phyloP scores from a whole-genome alignment of 805 yeast species.

The Yueomyces sinensis region DNA sequence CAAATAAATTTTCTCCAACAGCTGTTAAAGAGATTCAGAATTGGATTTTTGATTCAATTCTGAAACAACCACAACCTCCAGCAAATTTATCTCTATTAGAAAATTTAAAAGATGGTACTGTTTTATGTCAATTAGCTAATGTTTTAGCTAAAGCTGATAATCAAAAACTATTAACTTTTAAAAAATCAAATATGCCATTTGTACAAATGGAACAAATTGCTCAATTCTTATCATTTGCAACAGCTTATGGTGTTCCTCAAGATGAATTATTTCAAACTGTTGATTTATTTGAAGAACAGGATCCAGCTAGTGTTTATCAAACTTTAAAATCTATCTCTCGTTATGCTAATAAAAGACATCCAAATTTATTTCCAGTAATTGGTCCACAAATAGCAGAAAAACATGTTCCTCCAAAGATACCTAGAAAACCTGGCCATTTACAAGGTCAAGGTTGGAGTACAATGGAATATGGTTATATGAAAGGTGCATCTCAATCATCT shows the following conservation, averaged over 20 bases:
- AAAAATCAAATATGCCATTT: slow-evolving; percentile 61
- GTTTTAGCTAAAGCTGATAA: slow-evolving; percentile 30
- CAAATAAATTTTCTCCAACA: slow-evolving; percentile 33
- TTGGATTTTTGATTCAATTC: slow-evolving; percentile 40
- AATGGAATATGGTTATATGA: slow-evolving; percentile 45
- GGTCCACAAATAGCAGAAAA: slow-evolving; percentile 45
- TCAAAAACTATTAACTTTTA: slow-evolving; percentile 31
- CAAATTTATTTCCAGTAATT: slow-evolving; percentile 33
- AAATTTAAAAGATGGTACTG: slow-evolving; percentile 46
- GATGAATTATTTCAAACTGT: slow-evolving; percentile 72
- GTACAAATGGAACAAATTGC: slow-evolving; percentile 75
- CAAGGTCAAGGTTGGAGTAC: slow-evolving; percentile 40
- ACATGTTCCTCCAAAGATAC: slow-evolving; percentile 36
- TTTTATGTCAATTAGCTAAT: slow-evolving; percentile 31
- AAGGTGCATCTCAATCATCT: slow-evolving; percentile 40
- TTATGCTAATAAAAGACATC: slow-evolving; percentile 43
- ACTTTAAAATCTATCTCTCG: slow-evolving; percentile 64
- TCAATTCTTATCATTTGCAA: slow-evolving; percentile 50
- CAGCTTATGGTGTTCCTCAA: slow-evolving; percentile 56
- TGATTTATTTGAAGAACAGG: slow-evolving; percentile 60
- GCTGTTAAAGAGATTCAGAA: slow-evolving; percentile 30
- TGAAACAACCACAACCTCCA: slow-evolving; percentile 16
- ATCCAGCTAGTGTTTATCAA: slow-evolving; percentile 68
- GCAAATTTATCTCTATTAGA: slow-evolving; percentile 35
- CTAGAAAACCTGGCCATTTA: slow-evolving; percentile 40